phyloP scores from a whole-genome alignment of 164 flowering plant species.

The Echeveria elegans region DNA sequence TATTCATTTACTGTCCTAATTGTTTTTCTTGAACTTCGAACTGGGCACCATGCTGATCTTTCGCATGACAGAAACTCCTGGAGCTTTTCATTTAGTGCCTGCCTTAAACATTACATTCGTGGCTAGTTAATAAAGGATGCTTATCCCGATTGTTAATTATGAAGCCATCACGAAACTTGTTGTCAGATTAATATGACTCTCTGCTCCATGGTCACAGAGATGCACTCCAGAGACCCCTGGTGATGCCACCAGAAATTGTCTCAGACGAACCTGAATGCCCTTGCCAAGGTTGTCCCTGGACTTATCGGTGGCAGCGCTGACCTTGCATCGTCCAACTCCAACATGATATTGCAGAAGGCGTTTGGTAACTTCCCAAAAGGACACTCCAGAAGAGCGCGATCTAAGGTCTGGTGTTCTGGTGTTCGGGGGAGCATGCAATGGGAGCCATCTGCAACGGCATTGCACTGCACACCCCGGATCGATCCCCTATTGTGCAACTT shows the following conservation, averaged over 20 bases:
- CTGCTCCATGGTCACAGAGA: not conserved
- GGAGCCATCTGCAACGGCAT: constrained; percentile 97
- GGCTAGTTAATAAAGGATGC: not conserved
- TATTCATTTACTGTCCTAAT: not conserved
- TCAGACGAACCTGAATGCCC: constrained; percentile 73
- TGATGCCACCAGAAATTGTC: constrained; percentile 93
- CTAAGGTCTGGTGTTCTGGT: constrained; percentile 86
- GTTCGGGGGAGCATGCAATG: constrained; percentile 96
- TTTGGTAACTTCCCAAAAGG: constrained; percentile 94
- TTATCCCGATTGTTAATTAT: not conserved
- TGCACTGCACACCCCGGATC: constrained; percentile 84
- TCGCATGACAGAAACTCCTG: not conserved
- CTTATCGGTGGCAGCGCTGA: constrained; percentile 97
- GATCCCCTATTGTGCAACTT: constrained; percentile 94
- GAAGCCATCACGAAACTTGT: not conserved
- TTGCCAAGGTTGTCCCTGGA: constrained; percentile 80
- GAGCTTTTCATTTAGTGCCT: not conserved
- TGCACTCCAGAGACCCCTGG: constrained; percentile 90
- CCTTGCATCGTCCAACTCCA: constrained; percentile 98
- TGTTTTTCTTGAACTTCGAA: not conserved
- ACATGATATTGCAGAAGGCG: constrained; percentile 89
- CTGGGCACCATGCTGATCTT: not conserved
- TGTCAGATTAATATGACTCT: not conserved
- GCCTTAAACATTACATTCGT: not conserved
- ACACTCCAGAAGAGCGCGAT: constrained; percentile 84